Evolutionary conservation across 176 grass and related monocot genomes (phyloP), one percentile per base, ranked within the genome.

Genomic region (Carex parvula): DNA sequence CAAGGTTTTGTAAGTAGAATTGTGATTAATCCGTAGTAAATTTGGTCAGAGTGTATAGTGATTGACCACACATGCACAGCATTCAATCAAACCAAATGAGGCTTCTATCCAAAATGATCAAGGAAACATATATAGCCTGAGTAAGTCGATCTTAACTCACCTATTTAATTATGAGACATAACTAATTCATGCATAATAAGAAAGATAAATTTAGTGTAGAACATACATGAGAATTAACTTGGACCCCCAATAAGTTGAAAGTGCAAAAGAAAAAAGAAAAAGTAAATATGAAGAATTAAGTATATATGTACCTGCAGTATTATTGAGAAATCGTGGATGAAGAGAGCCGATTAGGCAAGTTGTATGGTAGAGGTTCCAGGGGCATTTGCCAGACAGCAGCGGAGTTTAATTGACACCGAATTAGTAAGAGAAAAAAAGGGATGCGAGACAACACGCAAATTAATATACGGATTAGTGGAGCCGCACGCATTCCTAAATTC

Each of bases 1-100:
- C 22, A 76, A 76, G 42, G 5, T 24, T 76, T 55, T 55, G n/a
- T 16, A 56, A 78, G 24, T 78, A 32, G 50, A 33, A 78, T 78
- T 78, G 71, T 33, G 26, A 57, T 56, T 78, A 57, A 78, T 78
- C 48, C 2, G 42, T 7, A 74, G 37, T 53, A 53, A 78, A 78
- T 57, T 55, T n/a, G 50, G 24, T 57, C 26, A 7, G 4, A 17
- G 4, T 32, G 18, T 6, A 29, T 56, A 18, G 24, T 77, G 24
- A 54, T 77, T 32, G 14, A 77, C 12, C 50, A 77, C 73, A 77
- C 11, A 55, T 30, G 13, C 12, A 52, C n/a, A 6, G 52, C 73
- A 78, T 57, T 78, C 6, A 78, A 57, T 78, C 73, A 57, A 78
- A 78, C 24, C 48, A 78, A 78, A 78, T 78, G 73, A 30, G 73